Base-by-base conservation (phyloP, 225 moss, liverwort and hornwort genomes). In the Lunularia cruciata region DNA sequence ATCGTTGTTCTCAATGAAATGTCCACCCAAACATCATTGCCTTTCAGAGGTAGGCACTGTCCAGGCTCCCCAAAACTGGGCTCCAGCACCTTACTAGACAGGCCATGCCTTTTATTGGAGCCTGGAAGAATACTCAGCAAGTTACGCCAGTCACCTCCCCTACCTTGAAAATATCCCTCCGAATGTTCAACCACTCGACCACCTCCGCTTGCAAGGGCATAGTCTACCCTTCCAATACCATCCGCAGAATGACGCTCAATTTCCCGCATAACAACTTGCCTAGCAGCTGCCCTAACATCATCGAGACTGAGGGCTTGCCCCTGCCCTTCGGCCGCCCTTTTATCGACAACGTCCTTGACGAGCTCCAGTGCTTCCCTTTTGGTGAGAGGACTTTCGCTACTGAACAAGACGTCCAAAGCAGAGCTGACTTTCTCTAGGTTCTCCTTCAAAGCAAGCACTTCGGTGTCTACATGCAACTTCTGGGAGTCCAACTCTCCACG, bases 61-160 rank as follows among this genome's bases (percentile, higher is more conserved):
- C 96, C 96, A 18, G 96, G 96, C 63, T 96, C 90, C 26, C 96
- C 96, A 68, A 92, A 89, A 72, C 96, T 96, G 35, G 90, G 92
- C 72, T 92, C 86, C 30, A 96, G 73, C 9, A 96, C 76, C 73
- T 89, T 96, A 57, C 83, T 80, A 2, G 90, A 89, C 22, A 87
- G 64, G 36, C 87, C 76, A 42, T 90, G 88, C 75, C 71, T 81
- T 72, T 82, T 77, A 28, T 81, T 78, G 23, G 86, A 71, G 47
- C 92, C 96, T 39, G 86, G 92, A 72, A 95, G 77, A 22, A 92
- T 76, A 76, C 79, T 78, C 31, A 90, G 70, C 74, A 90, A 34
- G 31, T 81, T 81, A 53, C 85, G 77, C 88, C 90, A 92, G 38
- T 92, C 86, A 52, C 77, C 75, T 72, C 66, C 77, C 71, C 77